Evolutionary conservation across 805 yeast species (phyloP), one percentile per base, ranked within the genome.

Genomic region (Ogataea nitratoaversa): DNA sequence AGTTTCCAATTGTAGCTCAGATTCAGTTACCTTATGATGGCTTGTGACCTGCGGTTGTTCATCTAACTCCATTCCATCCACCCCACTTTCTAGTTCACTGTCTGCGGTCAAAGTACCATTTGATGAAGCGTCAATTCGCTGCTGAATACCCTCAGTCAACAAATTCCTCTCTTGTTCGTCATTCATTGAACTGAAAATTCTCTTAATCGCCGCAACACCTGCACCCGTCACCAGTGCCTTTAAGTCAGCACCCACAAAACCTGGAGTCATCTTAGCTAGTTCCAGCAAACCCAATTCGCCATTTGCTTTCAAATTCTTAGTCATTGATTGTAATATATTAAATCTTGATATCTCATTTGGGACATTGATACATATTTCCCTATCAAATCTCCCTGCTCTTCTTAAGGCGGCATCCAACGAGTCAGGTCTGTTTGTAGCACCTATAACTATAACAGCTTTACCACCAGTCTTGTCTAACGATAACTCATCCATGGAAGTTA

Each of bases 361-460:
- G n/a, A 93, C 98, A 53, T 86, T 85, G 48, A 93, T 74, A 57
- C 95, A 84, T 23, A 93, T 91, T 65, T 93, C 99, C 47, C 96
- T 72, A 54, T 93, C 99, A 54, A 93, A 93, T 54, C 99, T 75
- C 3, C 99, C 99, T 0, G 97, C 98, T 56, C 99, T 78, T 63
- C 99, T 76, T 48, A 93, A 71, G 0, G 98, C 98, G 2, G 96
- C 79, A 60, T 93, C 99, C 29, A 93, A 69, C 0, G 97, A 81
- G 59, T 93, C 98, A 0, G 99, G 99, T 48, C 99, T 74, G 58
- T 93, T 93, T 0, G 99, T 93, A 1, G 99, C 99, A 25, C 98
- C 99, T 19, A 93, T 79, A 0, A 93, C 83, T 47, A 93, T 83
- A 1, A 93, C 96, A 0, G 98, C 97, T 47, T 84, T 85, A 2